phyloP scores from a whole-genome alignment of 2,329 filamentous ascomycete species.

The Monilinia vaccinii-corymbosi region DNA sequence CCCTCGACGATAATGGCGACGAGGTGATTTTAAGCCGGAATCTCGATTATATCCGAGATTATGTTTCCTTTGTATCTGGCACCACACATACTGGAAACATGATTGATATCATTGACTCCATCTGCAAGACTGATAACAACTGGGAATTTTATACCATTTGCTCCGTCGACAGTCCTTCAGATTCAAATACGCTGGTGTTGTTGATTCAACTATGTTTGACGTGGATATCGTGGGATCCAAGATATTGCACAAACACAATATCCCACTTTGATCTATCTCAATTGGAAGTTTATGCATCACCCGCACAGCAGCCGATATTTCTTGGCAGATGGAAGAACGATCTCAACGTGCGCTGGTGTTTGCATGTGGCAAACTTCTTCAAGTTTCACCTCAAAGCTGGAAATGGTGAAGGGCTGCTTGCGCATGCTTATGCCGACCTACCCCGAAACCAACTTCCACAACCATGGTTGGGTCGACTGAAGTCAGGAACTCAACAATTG shows the following conservation, averaged over 20 bases:
- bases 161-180: background rate
- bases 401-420: conserved; percentile 30
- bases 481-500: conserved; percentile 30
- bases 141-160: conserved; percentile 1
- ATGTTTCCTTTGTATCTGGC: conserved; percentile 12
- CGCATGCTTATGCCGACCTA: conserved; percentile 29
- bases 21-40: conserved; percentile 30
- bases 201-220: conserved; percentile 25
- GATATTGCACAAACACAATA: conserved; percentile 16
- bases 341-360: conserved; percentile 37
- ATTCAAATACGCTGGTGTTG: conserved; percentile 13
- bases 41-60: conserved; percentile 17
- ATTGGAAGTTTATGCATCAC: conserved; percentile 34
- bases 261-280: conserved; percentile 37
- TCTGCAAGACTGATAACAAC: conserved; percentile 17
- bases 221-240: conserved; percentile 23
- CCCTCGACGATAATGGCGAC: conserved; percentile 13
- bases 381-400: conserved; percentile 37
- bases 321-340: conserved; percentile 29
- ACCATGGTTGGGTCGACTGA: conserved; percentile 34
- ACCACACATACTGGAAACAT: conserved; percentile 6
- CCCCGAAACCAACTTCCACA: conserved; percentile 32
- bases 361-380: conserved; percentile 45
- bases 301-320: conserved; percentile 33
- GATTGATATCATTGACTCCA: conserved; percentile 23